Base-by-base conservation (phyloP, 352 stramenopile genomes). In the Pythium monospermum region DNA sequence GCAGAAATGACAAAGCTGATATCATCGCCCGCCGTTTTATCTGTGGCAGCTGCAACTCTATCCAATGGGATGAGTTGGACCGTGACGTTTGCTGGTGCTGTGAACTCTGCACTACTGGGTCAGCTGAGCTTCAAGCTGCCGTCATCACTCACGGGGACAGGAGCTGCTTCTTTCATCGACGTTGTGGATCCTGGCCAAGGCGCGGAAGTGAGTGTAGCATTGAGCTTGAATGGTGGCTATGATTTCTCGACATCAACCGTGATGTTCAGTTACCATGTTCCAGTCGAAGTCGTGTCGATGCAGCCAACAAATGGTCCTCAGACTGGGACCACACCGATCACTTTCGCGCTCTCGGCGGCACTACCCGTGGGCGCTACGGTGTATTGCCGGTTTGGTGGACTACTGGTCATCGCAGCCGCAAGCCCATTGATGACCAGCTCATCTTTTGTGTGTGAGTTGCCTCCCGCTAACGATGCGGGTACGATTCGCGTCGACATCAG, bases 381-480 rank as follows among this genome's bases (percentile, higher is more conserved):
- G 1, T 77, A 60, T 32, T 93, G 82, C 42, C 53, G 65, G 28
- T 90, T 93, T 56, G 82, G 74, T 3, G n/a, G n/a, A n/a, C n/a
- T 52, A 1, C 32, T 65, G 21, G 53, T 76, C 16, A 64, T 84
- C 22, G 23, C 33, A 50, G 75, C 45, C 11, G 16, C 41, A 11
- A 51, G 31, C 16, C 41, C 38, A 6, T 31, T 48, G 22, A 12
- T 31, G 39, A 49, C 42, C 10, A 19, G 18, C 1, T 30, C 35
- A 19, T 59, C 49, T 6, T 49, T 56, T 46, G 39, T 51, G 4
- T 66, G 45, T 38, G 22, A 13, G 38, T 46, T 45, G 12, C 51
- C 46, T 2, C 6, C 27, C 16, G 28, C 15, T n/a, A 40, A 11
- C n/a, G 18, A 18, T 2, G n/a, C 40, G 22, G 55, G 28, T 1